Evolutionary conservation across 257 asterid species (phyloP), one percentile per base, ranked within the genome.

Genomic region (Primulina huaijiensis): DNA sequence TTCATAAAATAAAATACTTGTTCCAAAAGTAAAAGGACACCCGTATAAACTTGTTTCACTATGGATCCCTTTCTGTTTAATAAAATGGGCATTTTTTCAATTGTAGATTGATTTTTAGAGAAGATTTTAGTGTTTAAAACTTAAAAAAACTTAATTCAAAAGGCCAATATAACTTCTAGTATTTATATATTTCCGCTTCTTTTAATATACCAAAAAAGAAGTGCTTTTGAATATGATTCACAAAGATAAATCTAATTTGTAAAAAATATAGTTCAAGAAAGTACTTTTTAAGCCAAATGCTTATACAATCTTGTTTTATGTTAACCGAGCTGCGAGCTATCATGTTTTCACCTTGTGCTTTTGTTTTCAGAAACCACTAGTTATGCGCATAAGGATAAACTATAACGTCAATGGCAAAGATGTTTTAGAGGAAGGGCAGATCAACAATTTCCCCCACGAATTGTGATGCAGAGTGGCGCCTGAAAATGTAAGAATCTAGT

Each of bases 361-460:
- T 76, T 52, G 11, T 70, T 65, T 62, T 79, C 92, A 94, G 97
- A 94, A 91, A 91, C 82, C 97, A 69, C 86, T 89, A 69, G 88
- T 91, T 68, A 91, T 94, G 99, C 89, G 97, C 77, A 21, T 86
- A 20, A 83, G 97, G 81, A 85, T 94, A 80, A 85, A 75, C 73
- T 94, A 94, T 71, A 89, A 88, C 85, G 81, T 53, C 69, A 86
- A 88, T 52, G 81, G 29, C 72, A 94, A 86, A 84, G 97, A 87
- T 35, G 83, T 87, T 64, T 76, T 88, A 77, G 99, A 94, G 88
- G 96, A 94, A 78, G 97, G 99, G 38, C 99, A 94, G 77, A 60
- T 94, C 80, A 89, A 66, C 82, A 91, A 84, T 77, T 94, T 94
- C 75, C 99, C 99, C 25, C 87, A 75, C 30, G 94, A 62, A 52